Evolutionary conservation across 371 early-diverging fungal genomes (phyloP).

Genomic region (Mucor velutinosus): DNA sequence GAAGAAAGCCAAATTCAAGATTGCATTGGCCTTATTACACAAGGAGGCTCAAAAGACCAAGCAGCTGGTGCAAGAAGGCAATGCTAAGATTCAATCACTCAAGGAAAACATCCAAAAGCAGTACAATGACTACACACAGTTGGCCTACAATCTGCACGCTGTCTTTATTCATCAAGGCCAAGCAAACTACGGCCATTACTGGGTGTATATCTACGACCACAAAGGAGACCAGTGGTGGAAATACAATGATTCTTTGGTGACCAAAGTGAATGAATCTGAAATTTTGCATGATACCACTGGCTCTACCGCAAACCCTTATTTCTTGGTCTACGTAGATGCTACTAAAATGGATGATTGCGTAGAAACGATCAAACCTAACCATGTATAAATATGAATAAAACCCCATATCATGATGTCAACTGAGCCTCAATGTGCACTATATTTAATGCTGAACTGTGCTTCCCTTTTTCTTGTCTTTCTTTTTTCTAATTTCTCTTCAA

Average conservation of each 20-base stretch:
- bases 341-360: constrained; percentile 29
- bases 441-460: neutral
- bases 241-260: constrained; percentile 79
- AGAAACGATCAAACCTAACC: constrained; percentile 24
- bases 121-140: constrained; percentile 40
- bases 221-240: constrained; percentile 73
- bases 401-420: neutral
- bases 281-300: constrained; percentile 59
- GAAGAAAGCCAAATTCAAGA: constrained; percentile 8
- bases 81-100: constrained; percentile 18
- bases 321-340: constrained; percentile 62
- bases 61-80: constrained; percentile 15
- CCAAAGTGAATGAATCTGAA: constrained; percentile 59
- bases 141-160: constrained; percentile 66
- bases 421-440: neutral
- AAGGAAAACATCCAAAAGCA: constrained; percentile 27
- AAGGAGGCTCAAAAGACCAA: constrained; percentile 22
- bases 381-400: neutral
- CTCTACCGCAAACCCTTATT: constrained; percentile 69
- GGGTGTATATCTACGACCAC: constrained; percentile 80
- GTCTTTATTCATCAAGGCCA: constrained; percentile 74
- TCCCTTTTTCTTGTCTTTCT: neutral
- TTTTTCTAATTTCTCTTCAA: constrained; percentile 5
- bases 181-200: constrained; percentile 88
- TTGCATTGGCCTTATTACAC: constrained; percentile 26